Evolutionary conservation across 2,329 filamentous ascomycete species (phyloP).

Genomic region (Chaetoscypha palmicola): DNA sequence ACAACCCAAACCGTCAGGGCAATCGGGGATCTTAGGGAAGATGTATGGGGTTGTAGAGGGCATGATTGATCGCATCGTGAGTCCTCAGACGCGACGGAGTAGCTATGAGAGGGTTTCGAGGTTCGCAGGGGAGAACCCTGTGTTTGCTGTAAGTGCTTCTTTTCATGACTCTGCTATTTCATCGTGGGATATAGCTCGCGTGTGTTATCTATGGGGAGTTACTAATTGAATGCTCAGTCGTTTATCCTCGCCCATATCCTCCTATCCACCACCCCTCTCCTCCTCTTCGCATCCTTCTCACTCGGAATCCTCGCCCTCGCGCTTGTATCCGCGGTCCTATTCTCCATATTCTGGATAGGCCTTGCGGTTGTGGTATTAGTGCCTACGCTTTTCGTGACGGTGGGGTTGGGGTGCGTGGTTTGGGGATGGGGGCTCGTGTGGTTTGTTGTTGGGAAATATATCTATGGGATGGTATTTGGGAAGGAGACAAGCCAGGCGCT

Average conservation of each 20-base stretch:
- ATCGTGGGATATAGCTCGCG: too few relatives aligned
- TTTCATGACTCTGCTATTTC: too few relatives aligned
- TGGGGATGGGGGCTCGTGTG: conserved; percentile 62
- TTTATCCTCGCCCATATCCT: conserved; percentile 60
- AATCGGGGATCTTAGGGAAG: neutral
- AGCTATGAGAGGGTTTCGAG: conserved; percentile 45
- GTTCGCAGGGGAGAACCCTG: conserved; percentile 58
- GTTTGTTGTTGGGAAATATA: conserved; percentile 54
- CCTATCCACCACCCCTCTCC: conserved; percentile 59
- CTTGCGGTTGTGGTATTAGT: conserved; percentile 61
- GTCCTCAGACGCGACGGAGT: conserved; percentile 52
- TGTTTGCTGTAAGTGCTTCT: conserved; percentile 54
- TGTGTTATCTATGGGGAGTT: neutral
- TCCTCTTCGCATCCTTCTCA: conserved; percentile 62
- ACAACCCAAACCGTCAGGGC: neutral
- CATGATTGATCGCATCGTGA: conserved; percentile 38
- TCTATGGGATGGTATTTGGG: neutral
- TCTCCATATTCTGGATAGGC: conserved; percentile 61
- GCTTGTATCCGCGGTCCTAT: conserved; percentile 53
- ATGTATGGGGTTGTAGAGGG: neutral
- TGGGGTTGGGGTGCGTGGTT: conserved; percentile 52
- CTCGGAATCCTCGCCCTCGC: conserved; percentile 56
- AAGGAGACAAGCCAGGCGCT: neutral
- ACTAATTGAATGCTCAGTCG: conserved; percentile 40
- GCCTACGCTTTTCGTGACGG: conserved; percentile 61